Percentiles rank a stretch among this genome's conserved stretches.
Evolutionary conservation across 805 yeast species (phyloP).

Genomic region (Kazachstania africana): DNA sequence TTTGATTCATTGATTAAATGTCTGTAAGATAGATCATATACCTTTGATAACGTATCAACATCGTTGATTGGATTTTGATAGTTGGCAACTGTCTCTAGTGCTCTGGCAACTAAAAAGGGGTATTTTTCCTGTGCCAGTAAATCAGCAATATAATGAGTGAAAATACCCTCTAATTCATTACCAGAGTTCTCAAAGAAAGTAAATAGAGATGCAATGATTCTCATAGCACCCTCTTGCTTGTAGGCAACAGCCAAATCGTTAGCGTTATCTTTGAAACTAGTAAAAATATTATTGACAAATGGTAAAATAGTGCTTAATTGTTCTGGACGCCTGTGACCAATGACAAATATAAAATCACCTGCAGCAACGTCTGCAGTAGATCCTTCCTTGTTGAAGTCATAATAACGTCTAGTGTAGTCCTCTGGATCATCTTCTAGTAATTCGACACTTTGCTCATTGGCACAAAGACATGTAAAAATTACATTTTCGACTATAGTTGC

Average conservation of each 20-base stretch:
- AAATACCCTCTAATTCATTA: constrained; percentile 54
- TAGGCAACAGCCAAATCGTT: constrained; percentile 34
- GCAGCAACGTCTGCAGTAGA: constrained; percentile 74
- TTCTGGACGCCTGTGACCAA: constrained; percentile 43
- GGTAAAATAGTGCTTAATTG: constrained; percentile 42
- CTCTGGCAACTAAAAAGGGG: constrained; percentile 61
- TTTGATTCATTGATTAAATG: constrained; percentile 34
- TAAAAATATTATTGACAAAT: constrained; percentile 42
- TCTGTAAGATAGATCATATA: constrained; percentile 31
- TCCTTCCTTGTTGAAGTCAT: constrained; percentile 53
- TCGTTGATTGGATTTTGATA: constrained; percentile 26
- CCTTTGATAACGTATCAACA: constrained; percentile 29
- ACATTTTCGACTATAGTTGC: constrained; percentile 56
- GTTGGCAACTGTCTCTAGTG: constrained; percentile 45
- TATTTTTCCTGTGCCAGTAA: constrained; percentile 40
- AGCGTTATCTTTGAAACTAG: constrained; percentile 24
- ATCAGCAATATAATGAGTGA: constrained; percentile 52
- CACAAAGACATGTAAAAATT: constrained; percentile 65
- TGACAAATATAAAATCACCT: constrained; percentile 56
- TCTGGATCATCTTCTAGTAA: constrained; percentile 70
- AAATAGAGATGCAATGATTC: constrained; percentile 66
- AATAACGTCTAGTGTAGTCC: constrained; percentile 65
- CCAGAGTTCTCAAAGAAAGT: constrained; percentile 18
- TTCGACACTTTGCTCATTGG: constrained; percentile 53
- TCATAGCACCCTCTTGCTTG: constrained; percentile 70